Evolutionary conservation across 164 flowering plant genomes (phyloP).

Genomic region (Litsea cubeba): DNA sequence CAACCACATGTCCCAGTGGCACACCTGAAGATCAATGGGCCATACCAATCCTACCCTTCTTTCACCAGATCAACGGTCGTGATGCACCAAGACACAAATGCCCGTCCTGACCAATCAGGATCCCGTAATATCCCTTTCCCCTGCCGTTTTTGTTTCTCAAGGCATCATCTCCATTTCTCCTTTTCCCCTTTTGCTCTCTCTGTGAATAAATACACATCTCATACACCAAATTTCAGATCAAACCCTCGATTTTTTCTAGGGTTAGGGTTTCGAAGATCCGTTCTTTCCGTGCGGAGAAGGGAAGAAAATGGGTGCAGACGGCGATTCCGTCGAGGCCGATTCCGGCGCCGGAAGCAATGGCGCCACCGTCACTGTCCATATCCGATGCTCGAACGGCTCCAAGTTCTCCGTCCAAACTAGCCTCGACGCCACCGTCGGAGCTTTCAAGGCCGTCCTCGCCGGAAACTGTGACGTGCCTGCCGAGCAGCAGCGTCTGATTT

Average conservation of each 20-base stretch:
- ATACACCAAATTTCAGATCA: background rate
- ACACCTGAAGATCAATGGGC: background rate
- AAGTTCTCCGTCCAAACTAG: constrained; percentile 53
- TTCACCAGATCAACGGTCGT: too few species aligned
- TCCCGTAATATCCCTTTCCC: background rate
- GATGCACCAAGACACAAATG: too few species aligned
- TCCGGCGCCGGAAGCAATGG: constrained; percentile 20
- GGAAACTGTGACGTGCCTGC: constrained; percentile 70
- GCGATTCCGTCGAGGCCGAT: constrained; percentile 39
- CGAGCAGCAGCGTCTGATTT: constrained; percentile 74
- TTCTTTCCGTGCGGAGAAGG: constrained; percentile 4
- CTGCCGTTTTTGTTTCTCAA: background rate
- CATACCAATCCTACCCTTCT: background rate
- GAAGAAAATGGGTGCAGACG: constrained; percentile 48
- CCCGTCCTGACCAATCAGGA: background rate
- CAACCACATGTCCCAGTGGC: background rate
- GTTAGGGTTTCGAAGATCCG: constrained; percentile 8
- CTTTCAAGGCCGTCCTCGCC: constrained; percentile 55
- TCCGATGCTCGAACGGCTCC: constrained; percentile 73
- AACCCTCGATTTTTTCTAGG: constrained; percentile 3
- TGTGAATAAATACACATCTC: background rate
- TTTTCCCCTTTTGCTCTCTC: background rate
- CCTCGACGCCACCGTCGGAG: constrained; percentile 48
- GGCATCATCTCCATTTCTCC: background rate
- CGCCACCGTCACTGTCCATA: constrained; percentile 33